A percentile compares a stretch with the other conserved stretches of the same genome.
These are phyloP conservation scores for Rhizoctonia solani DNA, from an alignment of 1,284 basidiomycete genomes.

Conservation along the genomic window DNA sequence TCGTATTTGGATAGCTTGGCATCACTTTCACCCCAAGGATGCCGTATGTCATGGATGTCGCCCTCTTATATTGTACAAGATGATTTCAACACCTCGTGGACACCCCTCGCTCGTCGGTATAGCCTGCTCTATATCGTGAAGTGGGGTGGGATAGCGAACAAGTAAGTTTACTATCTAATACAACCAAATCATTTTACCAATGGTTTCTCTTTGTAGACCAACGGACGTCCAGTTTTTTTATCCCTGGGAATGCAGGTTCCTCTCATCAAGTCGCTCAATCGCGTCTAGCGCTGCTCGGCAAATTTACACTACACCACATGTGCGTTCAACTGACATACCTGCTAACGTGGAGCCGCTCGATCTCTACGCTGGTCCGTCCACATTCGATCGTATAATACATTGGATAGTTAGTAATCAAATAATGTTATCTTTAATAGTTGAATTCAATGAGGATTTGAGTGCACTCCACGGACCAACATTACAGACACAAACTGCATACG, in stretches of 20 bases:
- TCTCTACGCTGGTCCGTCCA: conserved; percentile 73
- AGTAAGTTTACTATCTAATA: conserved; percentile 53
- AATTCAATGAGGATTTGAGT: conserved; percentile 97
- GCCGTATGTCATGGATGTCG: conserved; percentile 97
- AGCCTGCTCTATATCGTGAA: conserved; percentile 91
- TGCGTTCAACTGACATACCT: conserved; percentile 56
- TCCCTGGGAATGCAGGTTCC: conserved; percentile 96
- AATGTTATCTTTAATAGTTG: conserved; percentile 58
- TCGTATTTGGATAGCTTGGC: conserved; percentile 8
- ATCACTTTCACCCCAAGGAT: conserved; percentile 76
- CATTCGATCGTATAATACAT: conserved; percentile 3
- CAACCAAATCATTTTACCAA: not conserved
- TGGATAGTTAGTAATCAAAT: not conserved
- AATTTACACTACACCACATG: conserved; percentile 64
- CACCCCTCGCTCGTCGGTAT: conserved; percentile 73
- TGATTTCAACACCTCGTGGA: conserved; percentile 66
- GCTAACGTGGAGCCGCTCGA: conserved; percentile 67
- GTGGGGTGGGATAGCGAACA: conserved; percentile 73
- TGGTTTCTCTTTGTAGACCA: conserved; percentile 27
- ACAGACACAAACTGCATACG: conserved; percentile 79
- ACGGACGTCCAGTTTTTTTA: conserved; percentile 87
- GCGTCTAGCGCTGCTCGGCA: conserved; percentile 87
- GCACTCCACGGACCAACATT: conserved; percentile 93
- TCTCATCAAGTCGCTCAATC: conserved; percentile 94
- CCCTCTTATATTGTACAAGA: conserved; percentile 81